Conservation (phyloP, 1,284 basidiomycete genomes). For the Schizopora paradoxa region DNA sequence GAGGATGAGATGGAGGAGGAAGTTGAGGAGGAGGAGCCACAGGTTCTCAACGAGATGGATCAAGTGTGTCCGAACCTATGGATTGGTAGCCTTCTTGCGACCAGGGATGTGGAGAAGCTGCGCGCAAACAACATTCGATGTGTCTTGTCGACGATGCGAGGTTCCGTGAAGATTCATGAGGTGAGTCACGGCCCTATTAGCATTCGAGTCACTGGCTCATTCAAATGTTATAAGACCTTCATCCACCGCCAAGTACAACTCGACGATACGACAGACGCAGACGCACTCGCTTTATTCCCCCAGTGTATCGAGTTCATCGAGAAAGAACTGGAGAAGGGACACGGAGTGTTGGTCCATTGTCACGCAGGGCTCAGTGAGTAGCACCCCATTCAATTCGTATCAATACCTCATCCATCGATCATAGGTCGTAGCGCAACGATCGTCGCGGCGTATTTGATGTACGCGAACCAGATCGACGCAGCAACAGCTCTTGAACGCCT, state of each 20-base stretch:
- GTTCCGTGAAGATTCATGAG: conserved; percentile 57
- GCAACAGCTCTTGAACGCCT: conserved; percentile 67
- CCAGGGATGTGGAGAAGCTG: conserved; percentile 47
- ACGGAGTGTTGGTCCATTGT: conserved; percentile 82
- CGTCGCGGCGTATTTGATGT: conserved; percentile 82
- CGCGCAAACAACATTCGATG: conserved; percentile 62
- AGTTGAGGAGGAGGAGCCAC: too few relatives aligned
- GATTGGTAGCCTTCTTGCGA: conserved; percentile 58
- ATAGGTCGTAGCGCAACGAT: conserved; percentile 77
- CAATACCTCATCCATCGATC: background rate
- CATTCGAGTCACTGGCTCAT: background rate
- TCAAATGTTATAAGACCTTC: conserved; percentile 47
- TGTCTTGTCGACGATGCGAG: conserved; percentile 67
- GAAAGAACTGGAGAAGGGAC: conserved; percentile 64
- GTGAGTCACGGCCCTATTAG: conserved; percentile 31
- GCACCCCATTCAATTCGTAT: background rate
- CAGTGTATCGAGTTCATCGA: conserved; percentile 78
- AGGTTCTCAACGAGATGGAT: conserved; percentile 47
- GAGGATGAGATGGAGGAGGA: too few relatives aligned
- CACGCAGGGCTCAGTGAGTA: conserved; percentile 79
- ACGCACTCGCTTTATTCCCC: conserved; percentile 73
- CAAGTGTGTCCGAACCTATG: conserved; percentile 59
- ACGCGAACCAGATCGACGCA: conserved; percentile 56
- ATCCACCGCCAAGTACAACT: conserved; percentile 64
- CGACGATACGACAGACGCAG: conserved; percentile 65